Evolutionary conservation across 2,329 filamentous ascomycete species (phyloP).

Genomic region (Penicillium sclerotigenum): DNA sequence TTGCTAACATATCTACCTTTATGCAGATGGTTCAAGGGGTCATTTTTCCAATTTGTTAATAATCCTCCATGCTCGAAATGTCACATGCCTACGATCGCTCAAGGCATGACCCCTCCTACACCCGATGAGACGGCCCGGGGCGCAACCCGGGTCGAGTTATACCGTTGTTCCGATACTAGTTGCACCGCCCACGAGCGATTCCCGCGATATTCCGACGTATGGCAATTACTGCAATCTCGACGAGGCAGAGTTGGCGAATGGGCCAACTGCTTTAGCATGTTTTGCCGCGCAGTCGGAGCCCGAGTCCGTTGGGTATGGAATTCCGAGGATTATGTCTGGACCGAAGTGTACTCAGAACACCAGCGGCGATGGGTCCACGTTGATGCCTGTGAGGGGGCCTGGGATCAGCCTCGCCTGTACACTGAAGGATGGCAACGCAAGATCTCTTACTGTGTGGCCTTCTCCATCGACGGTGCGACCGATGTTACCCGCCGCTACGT

Average conservation of each 20-base stretch:
- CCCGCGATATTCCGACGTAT: slow-evolving; percentile 91
- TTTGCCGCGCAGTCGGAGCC: slow-evolving; percentile 87
- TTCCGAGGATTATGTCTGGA: slow-evolving; percentile 95
- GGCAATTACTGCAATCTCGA: slow-evolving; percentile 81
- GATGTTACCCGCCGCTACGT: slow-evolving; percentile 67
- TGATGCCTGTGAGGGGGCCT: slow-evolving; percentile 88
- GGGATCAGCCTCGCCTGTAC: slow-evolving; percentile 91
- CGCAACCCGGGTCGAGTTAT: slow-evolving; percentile 83
- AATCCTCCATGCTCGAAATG: slow-evolving; percentile 85
- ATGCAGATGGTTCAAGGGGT: slow-evolving; percentile 84
- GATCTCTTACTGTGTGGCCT: slow-evolving; percentile 95
- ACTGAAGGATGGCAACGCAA: slow-evolving; percentile 94
- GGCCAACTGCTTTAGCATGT: slow-evolving; percentile 98
- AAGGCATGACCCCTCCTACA: slow-evolving; percentile 78
- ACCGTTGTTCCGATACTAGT: slow-evolving; percentile 72
- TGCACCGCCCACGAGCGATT: slow-evolving; percentile 85
- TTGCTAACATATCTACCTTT: slow-evolving; percentile 12
- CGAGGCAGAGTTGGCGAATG: slow-evolving; percentile 89
- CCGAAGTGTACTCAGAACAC: slow-evolving; percentile 92
- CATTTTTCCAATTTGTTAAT: slow-evolving; percentile 96
- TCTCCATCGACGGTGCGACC: slow-evolving; percentile 79
- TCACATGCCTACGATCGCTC: slow-evolving; percentile 74
- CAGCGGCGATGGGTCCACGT: slow-evolving; percentile 95
- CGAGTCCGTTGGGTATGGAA: slow-evolving; percentile 98
- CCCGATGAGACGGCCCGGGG: slow-evolving; percentile 87